Percentiles rank a stretch among this genome's conserved stretches.
Evolutionary conservation across 139 green algal genomes (phyloP).

Genomic region (Ettlia oleoabundans): DNA sequence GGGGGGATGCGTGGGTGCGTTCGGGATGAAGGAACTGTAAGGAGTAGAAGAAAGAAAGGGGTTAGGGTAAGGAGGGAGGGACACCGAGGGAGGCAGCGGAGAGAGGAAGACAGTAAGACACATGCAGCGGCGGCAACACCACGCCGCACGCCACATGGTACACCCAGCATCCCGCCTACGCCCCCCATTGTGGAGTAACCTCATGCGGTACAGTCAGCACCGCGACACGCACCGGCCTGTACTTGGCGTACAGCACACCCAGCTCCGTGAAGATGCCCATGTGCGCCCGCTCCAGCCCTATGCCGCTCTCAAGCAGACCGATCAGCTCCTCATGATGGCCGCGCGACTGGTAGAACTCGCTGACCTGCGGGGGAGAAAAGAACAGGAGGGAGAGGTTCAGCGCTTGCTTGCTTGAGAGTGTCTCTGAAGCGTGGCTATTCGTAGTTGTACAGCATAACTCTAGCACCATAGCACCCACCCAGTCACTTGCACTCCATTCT

Average conservation of each 20-base stretch:
- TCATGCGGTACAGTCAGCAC: neutral
- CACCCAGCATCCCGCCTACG: too few species aligned
- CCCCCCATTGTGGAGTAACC: neutral
- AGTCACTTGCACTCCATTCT: too few species aligned
- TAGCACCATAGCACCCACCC: too few species aligned
- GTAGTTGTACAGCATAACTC: too few species aligned
- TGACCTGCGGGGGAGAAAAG: conserved; percentile 49
- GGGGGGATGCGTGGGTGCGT: neutral
- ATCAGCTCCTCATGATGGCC: conserved; percentile 96
- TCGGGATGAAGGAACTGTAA: neutral
- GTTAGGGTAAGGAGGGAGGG: neutral
- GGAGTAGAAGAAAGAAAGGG: conserved; percentile 39
- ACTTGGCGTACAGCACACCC: conserved; percentile 90
- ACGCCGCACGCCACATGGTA: too few species aligned
- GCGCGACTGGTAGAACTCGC: conserved; percentile 93
- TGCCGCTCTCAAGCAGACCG: conserved; percentile 93
- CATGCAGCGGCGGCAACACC: too few species aligned
- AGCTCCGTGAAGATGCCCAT: conserved; percentile 99
- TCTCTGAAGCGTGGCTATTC: too few species aligned
- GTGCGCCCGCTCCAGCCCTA: conserved; percentile 97
- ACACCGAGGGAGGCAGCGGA: neutral
- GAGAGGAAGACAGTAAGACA: neutral
- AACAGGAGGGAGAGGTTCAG: neutral
- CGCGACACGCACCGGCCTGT: conserved; percentile 19
- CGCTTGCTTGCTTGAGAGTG: too few species aligned